Evolutionary conservation across 2,329 filamentous ascomycete species (phyloP), one percentile per base, ranked within the genome.

Genomic region (Amesomyces nigricolor): DNA sequence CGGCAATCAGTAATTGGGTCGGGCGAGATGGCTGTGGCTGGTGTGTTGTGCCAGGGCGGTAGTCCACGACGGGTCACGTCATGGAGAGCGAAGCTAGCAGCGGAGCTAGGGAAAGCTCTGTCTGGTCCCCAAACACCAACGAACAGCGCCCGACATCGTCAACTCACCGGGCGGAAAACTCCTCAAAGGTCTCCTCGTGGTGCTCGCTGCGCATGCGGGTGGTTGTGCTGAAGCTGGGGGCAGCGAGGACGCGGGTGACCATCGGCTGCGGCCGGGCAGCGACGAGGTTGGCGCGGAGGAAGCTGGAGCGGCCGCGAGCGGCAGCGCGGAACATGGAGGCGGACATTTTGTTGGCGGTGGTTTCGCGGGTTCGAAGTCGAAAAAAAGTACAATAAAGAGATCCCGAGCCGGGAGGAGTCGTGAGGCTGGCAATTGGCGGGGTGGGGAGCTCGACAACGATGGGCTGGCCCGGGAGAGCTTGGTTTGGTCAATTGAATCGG

Each of bases 121-220:
- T 47, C 50, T 47, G 26, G 45, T 43, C 30, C 30, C 16, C 35
- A n/a, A 9, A 19, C 39, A 32, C 13, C 49, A 22, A 32, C n/a
- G 19, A 26, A 38, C 4, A 16, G 19, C 30, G 6, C 14, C 32
- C 17, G 35, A 51, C 7, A 35, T 52, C 37, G 30, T 65, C 67
- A 68, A 68, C 80, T 76, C 89, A 99, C 94, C 94, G 91, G 68
- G 91, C 88, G 76, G 89, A 91, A 77, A 99, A 99, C 80, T 97
- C 91, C 81, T 99, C 94, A 68, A 96, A 99, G 69, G 88, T 95
- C 85, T 99, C 94, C 76, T 99, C 94, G 71, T 86, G 83, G 75
- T 95, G 89, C 70, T 80, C 76, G 70, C 73, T 72, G 65, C 75
- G 76, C 70, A 78, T 73, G 69, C 78, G 70, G 65, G 75, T 71